Evolutionary conservation across 164 flowering plant genomes (phyloP).

Genomic region (Litsea cubeba): DNA sequence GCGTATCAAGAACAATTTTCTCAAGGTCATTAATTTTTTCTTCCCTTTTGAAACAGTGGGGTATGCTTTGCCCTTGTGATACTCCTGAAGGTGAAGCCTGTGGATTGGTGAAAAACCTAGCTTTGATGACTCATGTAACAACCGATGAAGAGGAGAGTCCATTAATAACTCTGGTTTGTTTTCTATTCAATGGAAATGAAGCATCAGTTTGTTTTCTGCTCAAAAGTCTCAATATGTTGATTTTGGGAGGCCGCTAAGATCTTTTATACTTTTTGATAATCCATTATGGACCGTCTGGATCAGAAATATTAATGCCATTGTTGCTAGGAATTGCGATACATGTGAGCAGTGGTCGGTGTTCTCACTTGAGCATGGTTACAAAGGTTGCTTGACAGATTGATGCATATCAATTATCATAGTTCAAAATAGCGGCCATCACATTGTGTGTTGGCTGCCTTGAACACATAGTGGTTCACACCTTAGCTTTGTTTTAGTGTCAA

Average conservation of each 20-base stretch:
- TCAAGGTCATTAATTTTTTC: background rate
- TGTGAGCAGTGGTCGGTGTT: too few relatives aligned
- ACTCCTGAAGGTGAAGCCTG: constrained; percentile 99
- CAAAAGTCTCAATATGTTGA: background rate
- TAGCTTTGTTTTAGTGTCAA: too few relatives aligned
- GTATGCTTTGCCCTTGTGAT: constrained; percentile 99
- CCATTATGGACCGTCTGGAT: background rate
- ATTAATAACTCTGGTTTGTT: constrained; percentile 60
- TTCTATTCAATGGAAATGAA: background rate
- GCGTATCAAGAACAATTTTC: background rate
- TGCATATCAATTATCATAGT: background rate
- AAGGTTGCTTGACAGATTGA: background rate
- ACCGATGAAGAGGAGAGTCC: constrained; percentile 92
- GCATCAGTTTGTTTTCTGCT: background rate
- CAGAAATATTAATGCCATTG: background rate
- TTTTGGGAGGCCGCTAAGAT: background rate
- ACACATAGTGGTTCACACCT: too few relatives aligned
- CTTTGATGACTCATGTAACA: constrained; percentile 95
- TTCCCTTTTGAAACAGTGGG: constrained; percentile 58
- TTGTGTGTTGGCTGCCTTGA: too few relatives aligned
- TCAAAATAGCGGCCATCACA: too few relatives aligned
- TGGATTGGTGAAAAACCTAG: constrained; percentile 93
- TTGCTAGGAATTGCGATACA: background rate
- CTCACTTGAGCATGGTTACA: background rate
- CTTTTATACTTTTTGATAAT: too few relatives aligned